Conservation (phyloP, 129 eudicot species). For the Scalesia atractyloides region DNA sequence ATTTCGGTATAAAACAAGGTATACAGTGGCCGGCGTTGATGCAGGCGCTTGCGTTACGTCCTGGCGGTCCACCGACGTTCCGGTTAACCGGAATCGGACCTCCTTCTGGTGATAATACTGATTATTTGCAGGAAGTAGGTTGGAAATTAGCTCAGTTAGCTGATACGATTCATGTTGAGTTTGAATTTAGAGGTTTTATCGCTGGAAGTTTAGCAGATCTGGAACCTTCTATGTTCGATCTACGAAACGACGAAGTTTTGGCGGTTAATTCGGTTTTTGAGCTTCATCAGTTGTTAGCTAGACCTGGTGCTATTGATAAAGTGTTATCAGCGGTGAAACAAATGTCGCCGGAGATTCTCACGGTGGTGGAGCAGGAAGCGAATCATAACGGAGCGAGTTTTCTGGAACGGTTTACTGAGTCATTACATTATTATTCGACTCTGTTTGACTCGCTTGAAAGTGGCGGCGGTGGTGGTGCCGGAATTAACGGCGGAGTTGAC, state of each 20-base stretch:
- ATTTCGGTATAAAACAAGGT: constrained; percentile 87
- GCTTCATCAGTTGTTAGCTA: constrained; percentile 58
- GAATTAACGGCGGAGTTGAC: constrained; percentile 5
- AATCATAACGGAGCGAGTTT: constrained; percentile 68
- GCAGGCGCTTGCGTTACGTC: constrained; percentile 70
- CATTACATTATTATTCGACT: constrained; percentile 75
- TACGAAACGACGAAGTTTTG: constrained; percentile 54
- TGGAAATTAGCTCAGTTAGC: constrained; percentile 83
- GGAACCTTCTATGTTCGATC: constrained; percentile 56
- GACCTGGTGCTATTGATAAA: constrained; percentile 61
- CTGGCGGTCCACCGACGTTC: constrained; percentile 81
- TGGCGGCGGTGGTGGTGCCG: constrained; percentile 34
- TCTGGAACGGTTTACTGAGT: constrained; percentile 76
- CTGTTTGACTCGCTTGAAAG: constrained; percentile 81
- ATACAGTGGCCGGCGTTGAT: constrained; percentile 95
- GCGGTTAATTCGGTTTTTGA: constrained; percentile 85
- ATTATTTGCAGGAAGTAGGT: constrained; percentile 72
- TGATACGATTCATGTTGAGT: constrained; percentile 57
- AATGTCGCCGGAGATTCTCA: constrained; percentile 60
- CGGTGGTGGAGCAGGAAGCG: constrained; percentile 82
- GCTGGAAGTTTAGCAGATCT: constrained; percentile 70
- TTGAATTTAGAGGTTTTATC: constrained; percentile 71
- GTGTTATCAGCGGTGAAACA: constrained; percentile 53
- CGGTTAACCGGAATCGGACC: constrained; percentile 85
- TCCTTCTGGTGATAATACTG: constrained; percentile 53